Percentiles rank a stretch among this genome's conserved stretches.
Evolutionary conservation across 1,139 yeast genomes (phyloP).

Genomic region (Geotrichum carabidarum): DNA sequence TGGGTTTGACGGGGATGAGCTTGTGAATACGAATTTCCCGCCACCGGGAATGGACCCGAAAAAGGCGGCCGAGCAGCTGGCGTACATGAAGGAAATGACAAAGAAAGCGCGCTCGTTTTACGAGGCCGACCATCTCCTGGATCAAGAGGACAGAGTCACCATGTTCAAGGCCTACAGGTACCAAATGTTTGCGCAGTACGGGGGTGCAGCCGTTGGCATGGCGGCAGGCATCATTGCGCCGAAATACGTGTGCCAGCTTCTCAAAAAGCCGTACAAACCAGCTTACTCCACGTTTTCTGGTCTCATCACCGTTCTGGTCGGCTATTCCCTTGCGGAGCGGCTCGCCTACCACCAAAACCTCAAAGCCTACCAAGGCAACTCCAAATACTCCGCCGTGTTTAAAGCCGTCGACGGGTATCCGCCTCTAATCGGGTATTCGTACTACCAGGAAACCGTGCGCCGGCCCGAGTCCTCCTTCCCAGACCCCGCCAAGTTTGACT

Average conservation of each 20-base stretch:
- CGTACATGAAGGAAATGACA: conserved; percentile 7
- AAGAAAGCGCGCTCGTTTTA: conserved; percentile 13
- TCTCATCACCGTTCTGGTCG: conserved; percentile 5
- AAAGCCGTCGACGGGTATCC: conserved; percentile 9
- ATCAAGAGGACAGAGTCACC: conserved; percentile 11
- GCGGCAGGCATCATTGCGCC: conserved; percentile 11
- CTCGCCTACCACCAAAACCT: conserved; percentile 7
- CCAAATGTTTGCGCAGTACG: conserved; percentile 16
- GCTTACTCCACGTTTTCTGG: conserved; percentile 12
- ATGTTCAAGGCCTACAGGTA: conserved; percentile 12
- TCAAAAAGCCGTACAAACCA: conserved; percentile 10
- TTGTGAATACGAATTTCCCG: conserved; percentile 6
- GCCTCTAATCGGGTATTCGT: conserved; percentile 15
- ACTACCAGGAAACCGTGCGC: conserved; percentile 15
- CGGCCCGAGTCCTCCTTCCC: conserved; percentile 17
- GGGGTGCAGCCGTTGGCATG: conserved; percentile 12
- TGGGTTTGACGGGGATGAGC: neutral
- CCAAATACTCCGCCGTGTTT: conserved; percentile 1
- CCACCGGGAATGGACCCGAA: neutral
- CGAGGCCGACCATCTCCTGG: conserved; percentile 12
- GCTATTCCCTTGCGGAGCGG: conserved; percentile 10
- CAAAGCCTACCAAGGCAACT: conserved; percentile 9
- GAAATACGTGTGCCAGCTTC: conserved; percentile 5
- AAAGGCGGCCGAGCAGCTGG: conserved; percentile 4
- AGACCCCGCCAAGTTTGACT: conserved; percentile 17